Base-by-base conservation (phyloP, 2,329 filamentous ascomycete species). In the Ascosphaera pollenicola region DNA sequence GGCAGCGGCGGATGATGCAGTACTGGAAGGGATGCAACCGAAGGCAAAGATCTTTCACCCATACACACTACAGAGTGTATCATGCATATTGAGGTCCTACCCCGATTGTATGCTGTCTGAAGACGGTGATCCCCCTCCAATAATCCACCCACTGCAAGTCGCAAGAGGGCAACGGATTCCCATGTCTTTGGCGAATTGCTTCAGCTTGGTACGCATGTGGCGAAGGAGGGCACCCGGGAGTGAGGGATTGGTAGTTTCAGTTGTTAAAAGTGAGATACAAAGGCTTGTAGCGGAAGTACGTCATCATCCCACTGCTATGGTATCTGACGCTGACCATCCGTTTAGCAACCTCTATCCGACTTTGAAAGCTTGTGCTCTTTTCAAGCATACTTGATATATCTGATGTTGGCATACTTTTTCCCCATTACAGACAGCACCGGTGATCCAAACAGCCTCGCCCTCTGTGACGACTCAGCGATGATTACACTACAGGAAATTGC, bases 371-470 rank as follows among this genome's bases (percentile, higher is more conserved):
- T 71, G 0, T 56, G 58, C 0, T 52, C 60, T 1, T 68, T 69
- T 31, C 68, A 72, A 43, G 63, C 66, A 0, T 69, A 68, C 46
- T 50, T 72, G 2, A 56, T 70, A n/a, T 69, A 69, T 42, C 49
- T 58, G 2, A 59, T 71, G 48, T 53, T 64, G 2, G 37, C 66
- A 2, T 68, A 65, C 45, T 68, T 67, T 39, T 48, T 49, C 0
- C 44, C 56, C 1, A 24, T 24, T 10, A 4, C 21, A 24, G 10
- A 10, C 21, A 24, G 21, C 21, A 24, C 21, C 4, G 21, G 21
- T 24, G 10, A 10, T 24, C 45, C 45, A 0, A 45, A 48, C 8
- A 44, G 45, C n/a, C 37, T 46, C 0, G 40, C 44, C 8, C 44
- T 54, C 0, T 55, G 61, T 26, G 49, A 61, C 3, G 59, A 62